Base-by-base conservation (phyloP, 352 stramenopile species). In the Pythium grandisporangium region DNA sequence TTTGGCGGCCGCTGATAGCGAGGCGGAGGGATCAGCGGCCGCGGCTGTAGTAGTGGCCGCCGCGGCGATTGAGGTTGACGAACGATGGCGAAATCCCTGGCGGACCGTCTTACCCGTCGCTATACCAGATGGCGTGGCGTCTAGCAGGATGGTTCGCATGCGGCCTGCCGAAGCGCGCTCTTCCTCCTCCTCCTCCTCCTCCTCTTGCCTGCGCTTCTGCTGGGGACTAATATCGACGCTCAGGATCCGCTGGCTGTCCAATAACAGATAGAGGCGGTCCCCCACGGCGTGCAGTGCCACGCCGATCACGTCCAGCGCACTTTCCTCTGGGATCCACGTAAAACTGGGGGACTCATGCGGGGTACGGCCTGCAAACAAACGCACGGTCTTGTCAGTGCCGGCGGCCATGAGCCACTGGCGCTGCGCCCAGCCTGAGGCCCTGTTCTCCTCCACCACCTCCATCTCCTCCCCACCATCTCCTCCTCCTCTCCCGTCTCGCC, bases 301-400 rank as follows among this genome's bases (percentile, higher is more conserved):
- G 2, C 67, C 71, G 17, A 74, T 57, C 21, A 88, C 58, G 40
- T 85, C 69, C 2, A 81, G 56, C 14, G 63, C 45, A 23, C 64
- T 45, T n/a, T 84, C 70, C 29, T 85, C 71, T 0, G 75, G 75
- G 36, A 81, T 84, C 70, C 70, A 88, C 43, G 72, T 82, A 42
- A 81, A 83, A 22, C 52, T 68, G 21, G 75, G 75, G 7, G 63
- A 58, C 45, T 80, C 66, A 32, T 78, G 75, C 5, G 61, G 58
- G 3, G 52, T 49, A 1, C 56, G 65, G 16, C 70, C 68, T 7
- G 63, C 42, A 41, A 76, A 88, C 16, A 88, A 44, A 1, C 68
- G 71, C 34, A 88, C 61, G 14, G 70, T 84, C 48, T 76, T 79
- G 55, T 88, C 75, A 37, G 66, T 74, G 14, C 66, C 76, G 1